These are phyloP conservation scores for Alternaria sp. DNA, from an alignment of 2,329 filamentous ascomycete species.

Conservation along the genomic window DNA sequence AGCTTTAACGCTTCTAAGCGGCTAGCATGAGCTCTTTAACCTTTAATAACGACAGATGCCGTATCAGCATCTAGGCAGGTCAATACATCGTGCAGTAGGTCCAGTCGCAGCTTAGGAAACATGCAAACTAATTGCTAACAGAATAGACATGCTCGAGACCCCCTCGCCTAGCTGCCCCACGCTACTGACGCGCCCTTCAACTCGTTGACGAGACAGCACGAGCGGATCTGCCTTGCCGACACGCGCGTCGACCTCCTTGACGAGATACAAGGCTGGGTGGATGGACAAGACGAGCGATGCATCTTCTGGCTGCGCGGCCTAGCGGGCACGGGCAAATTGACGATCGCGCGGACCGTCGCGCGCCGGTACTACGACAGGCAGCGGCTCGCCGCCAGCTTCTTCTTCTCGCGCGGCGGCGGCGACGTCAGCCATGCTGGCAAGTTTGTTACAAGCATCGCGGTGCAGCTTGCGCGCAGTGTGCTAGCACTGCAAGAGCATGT, in stretches of 20 bases:
- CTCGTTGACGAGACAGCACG: conserved; percentile 30
- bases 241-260: conserved; percentile 38
- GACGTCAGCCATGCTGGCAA: conserved; percentile 21
- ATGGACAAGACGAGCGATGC: conserved; percentile 19
- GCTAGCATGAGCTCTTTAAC: too few species aligned
- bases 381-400: conserved; percentile 30
- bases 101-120: too few species aligned
- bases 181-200: conserved; percentile 32
- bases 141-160: neutral
- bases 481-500: too few species aligned
- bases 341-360: conserved; percentile 40
- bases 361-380: conserved; percentile 15
- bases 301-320: conserved; percentile 46
- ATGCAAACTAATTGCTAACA: too few species aligned
- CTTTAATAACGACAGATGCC: too few species aligned
- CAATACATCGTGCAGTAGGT: too few species aligned
- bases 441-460: conserved; percentile 28
- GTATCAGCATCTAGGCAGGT: too few species aligned
- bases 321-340: conserved; percentile 48
- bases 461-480: conserved; percentile 21
- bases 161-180: conserved; percentile 12
- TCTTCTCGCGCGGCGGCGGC: conserved; percentile 28
- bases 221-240: conserved; percentile 31
- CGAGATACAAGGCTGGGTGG: conserved; percentile 35
- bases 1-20: too few species aligned